Conservation (phyloP, 1,284 basidiomycete species). For the Cerrena zonata region DNA sequence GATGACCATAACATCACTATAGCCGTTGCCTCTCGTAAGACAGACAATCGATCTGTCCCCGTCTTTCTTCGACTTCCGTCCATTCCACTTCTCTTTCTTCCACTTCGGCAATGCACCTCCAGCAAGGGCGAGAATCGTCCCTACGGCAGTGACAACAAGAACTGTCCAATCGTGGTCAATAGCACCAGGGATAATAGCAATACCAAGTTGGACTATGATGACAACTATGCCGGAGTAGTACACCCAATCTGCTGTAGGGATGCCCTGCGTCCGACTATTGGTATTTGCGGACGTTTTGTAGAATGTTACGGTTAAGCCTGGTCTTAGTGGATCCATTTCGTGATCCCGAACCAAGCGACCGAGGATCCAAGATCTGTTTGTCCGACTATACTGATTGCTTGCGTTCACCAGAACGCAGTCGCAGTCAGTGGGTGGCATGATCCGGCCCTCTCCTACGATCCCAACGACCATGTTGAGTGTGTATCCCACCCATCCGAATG, state of each 20-base stretch:
- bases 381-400: conserved; percentile 21
- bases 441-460: conserved; percentile 25
- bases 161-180: conserved; percentile 18
- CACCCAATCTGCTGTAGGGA: conserved; percentile 20
- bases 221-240: conserved; percentile 18
- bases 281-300: conserved; percentile 8
- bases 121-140: conserved; percentile 8
- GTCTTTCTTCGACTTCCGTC: conserved; percentile 14
- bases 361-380: conserved; percentile 28
- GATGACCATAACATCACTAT: conserved; percentile 26
- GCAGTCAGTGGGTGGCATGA: conserved; percentile 28
- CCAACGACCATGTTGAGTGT: conserved; percentile 26
- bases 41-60: conserved; percentile 19
- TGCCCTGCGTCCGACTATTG: conserved; percentile 12
- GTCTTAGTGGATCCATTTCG: conserved; percentile 12
- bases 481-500: conserved; percentile 35
- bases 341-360: conserved; percentile 27
- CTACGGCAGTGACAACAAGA: conserved; percentile 15
- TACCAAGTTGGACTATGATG: conserved; percentile 19
- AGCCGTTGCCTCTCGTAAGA: conserved; percentile 29
- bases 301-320: conserved; percentile 13
- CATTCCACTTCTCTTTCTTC: conserved; percentile 26
- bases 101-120: conserved; percentile 28
- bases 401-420: conserved; percentile 22
- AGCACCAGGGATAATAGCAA: conserved; percentile 20